Percentiles rank a stretch among this genome's conserved stretches.
Conservation (phyloP, 441 rosid genomes). For the Euphorbia corollata region DNA sequence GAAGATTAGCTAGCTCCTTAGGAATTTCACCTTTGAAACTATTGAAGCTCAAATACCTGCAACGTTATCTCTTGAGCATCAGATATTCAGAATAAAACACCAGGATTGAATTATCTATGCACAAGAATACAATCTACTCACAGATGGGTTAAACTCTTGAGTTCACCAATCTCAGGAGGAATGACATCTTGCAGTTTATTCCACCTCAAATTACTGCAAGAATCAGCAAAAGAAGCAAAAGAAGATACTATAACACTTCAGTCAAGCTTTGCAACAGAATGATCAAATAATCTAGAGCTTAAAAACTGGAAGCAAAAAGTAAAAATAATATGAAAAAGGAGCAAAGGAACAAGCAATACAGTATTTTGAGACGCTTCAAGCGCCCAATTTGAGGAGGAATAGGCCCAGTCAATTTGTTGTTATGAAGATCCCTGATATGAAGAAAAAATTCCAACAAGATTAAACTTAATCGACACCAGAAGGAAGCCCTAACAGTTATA, state of each 20-base stretch:
- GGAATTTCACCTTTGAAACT: conserved; percentile 95
- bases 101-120: not conserved
- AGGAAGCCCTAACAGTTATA: not conserved
- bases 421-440: conserved; percentile 63
- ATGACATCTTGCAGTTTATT: conserved; percentile 89
- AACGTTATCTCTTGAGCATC: conserved; percentile 11
- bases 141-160: conserved; percentile 88
- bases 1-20: conserved; percentile 75
- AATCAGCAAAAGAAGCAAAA: not conserved
- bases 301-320: not conserved
- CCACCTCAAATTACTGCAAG: conserved; percentile 81
- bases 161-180: conserved; percentile 87
- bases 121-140: conserved; percentile 23
- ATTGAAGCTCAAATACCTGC: conserved; percentile 85
- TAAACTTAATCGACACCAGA: not conserved
- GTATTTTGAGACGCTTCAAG: conserved; percentile 68
- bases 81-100: not conserved
- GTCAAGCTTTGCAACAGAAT: not conserved
- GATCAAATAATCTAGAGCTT: not conserved
- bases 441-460: not conserved
- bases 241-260: too few relatives aligned
- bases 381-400: conserved; percentile 77
- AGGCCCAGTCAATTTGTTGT: conserved; percentile 85
- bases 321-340: too few relatives aligned
- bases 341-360: conserved; percentile 34